These are phyloP conservation scores for Pascua guehoae DNA, from an alignment of 1,284 basidiomycete species.

Conservation along the genomic window DNA sequence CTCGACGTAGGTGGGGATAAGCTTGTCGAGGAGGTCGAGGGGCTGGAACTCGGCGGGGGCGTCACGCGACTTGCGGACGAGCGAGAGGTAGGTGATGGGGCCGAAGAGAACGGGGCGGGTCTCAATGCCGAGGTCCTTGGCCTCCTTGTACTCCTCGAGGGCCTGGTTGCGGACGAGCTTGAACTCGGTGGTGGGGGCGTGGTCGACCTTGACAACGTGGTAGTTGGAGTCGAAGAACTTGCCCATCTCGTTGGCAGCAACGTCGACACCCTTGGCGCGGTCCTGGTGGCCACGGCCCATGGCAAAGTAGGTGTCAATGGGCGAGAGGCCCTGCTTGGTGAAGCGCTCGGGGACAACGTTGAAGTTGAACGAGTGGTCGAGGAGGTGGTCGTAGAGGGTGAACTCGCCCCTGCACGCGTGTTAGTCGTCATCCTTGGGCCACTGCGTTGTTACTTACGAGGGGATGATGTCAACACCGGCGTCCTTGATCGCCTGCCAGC, in stretches of 20 bases:
- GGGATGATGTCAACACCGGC: slow-evolving; percentile 89
- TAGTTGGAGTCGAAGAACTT: slow-evolving; percentile 99
- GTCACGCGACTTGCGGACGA: slow-evolving; percentile 88
- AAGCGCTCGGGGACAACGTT: slow-evolving; percentile 97
- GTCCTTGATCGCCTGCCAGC: slow-evolving; percentile 84
- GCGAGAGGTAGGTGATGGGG: slow-evolving; percentile 90
- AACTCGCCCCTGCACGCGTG: slow-evolving; percentile 81
- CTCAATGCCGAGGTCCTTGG: slow-evolving; percentile 79
- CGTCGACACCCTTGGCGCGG: slow-evolving; percentile 79
- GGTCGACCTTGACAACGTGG: slow-evolving; percentile 98
- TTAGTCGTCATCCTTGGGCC: neutral
- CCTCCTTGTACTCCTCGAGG: slow-evolving; percentile 92
- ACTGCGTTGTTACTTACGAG: slow-evolving; percentile 59
- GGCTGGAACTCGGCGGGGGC: slow-evolving; percentile 83
- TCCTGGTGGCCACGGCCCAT: slow-evolving; percentile 98
- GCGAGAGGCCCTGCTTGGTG: slow-evolving; percentile 76
- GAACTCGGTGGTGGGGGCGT: slow-evolving; percentile 88
- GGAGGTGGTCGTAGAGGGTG: slow-evolving; percentile 97
- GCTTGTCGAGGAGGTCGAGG: slow-evolving; percentile 82
- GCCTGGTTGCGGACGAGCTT: slow-evolving; percentile 95
- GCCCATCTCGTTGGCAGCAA: slow-evolving; percentile 98
- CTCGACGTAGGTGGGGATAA: slow-evolving; percentile 89
- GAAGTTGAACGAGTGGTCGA: slow-evolving; percentile 95
- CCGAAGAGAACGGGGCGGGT: slow-evolving; percentile 97
- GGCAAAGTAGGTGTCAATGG: slow-evolving; percentile 92